A percentile compares a stretch with the other conserved stretches of the same genome.
Conservation (phyloP, 139 green algal species). For the Chlorella sp. region DNA sequence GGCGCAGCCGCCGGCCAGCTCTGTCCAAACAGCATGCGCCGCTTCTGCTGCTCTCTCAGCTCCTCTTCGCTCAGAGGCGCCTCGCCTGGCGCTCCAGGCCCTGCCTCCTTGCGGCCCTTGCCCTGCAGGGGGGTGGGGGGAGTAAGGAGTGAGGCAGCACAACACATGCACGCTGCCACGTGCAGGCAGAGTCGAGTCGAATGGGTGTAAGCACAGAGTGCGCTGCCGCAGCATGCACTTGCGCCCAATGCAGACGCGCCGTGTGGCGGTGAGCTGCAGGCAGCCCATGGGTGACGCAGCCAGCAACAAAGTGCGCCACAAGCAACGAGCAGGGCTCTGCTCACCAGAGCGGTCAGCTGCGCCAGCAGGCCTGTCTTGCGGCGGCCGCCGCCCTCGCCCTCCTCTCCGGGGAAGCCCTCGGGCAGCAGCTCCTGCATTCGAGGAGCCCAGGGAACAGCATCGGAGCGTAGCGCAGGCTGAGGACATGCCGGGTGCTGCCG, state of each 20-base stretch:
- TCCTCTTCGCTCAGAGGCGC: background rate
- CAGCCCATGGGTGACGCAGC: too few relatives aligned
- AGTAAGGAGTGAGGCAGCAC: background rate
- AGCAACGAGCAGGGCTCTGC: too few relatives aligned
- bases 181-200: too few relatives aligned
- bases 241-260: too few relatives aligned
- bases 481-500: too few relatives aligned
- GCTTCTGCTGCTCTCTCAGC: conserved; percentile 47
- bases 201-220: too few relatives aligned
- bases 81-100: background rate
- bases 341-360: conserved; percentile 2
- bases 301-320: too few relatives aligned
- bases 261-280: too few relatives aligned
- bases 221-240: too few relatives aligned
- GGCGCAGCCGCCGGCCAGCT: background rate
- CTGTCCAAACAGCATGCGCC: conserved; percentile 55
- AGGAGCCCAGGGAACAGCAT: too few relatives aligned
- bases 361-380: conserved; percentile 17
- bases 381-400: background rate
- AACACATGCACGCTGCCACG: too few relatives aligned
- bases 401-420: background rate
- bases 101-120: background rate
- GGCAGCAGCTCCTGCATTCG: conserved; percentile 37
- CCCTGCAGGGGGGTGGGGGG: background rate
- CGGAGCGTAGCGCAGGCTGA: too few relatives aligned